Base-by-base conservation (phyloP, 2,329 filamentous ascomycete genomes). In the Lecanosticta acicola region DNA sequence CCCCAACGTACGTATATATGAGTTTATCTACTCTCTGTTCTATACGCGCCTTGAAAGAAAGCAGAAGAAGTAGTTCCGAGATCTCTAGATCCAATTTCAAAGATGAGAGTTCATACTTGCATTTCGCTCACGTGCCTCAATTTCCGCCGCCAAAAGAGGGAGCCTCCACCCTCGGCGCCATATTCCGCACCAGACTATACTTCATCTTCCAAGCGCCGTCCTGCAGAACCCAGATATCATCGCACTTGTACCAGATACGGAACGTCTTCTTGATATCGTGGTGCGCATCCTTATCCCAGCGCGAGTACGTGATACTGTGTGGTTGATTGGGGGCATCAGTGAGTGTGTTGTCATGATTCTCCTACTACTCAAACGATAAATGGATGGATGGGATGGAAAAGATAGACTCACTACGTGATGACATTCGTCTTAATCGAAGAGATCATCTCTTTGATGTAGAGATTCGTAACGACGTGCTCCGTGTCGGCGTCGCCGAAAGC, bases 191-290 rank as follows among this genome's bases (percentile, higher is more conserved):
- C 11, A 47, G 39, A 18, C 51, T 54, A 4, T 42, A 36, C n/a
- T 49, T 37, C 46, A 54, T 46, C 29, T 54, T 54, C 51, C 51
- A 54, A 10, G 38, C 45, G 8, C 39, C 32, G 8, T 46, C 46
- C 24, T 53, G 34, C n/a, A 45, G 39, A 9, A 54, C 49, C 51
- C 49, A 54, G 19, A 54, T 49, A 17, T 54, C 51, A n/a, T 54
- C 49, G 14, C 51, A 54, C 17, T 35, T 39, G 19, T 54, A 54
- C 13, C 43, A 49, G 13, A 54, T 47, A 13, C 51, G 16, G 18
- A 40, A 54, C 1, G 49, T 54, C 43, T 54, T 51, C 8, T 24
- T 41, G 11, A 46, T 51, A 16, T 54, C 46, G 4, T 49, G 19
- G 3, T 49, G 42, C 17, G 44, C 49, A 4, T 20, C 21, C 16